phyloP scores from a whole-genome alignment of 2,329 filamentous ascomycete species.

The Juglanconis sp. region DNA sequence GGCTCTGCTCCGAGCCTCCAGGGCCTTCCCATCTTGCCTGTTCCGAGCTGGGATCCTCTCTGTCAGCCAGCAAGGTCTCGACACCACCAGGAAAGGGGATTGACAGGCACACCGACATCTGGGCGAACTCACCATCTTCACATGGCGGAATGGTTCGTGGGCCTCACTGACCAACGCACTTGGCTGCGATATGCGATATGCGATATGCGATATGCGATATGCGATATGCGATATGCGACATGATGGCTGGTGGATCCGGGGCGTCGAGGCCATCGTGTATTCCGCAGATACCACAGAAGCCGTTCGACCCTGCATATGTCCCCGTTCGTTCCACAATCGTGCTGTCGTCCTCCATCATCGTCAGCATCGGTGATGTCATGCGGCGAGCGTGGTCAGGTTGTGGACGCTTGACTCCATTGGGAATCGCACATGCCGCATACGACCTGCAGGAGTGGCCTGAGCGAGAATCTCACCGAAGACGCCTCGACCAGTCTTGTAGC shows the following conservation, averaged over 20 bases:
- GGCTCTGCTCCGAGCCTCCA: slow-evolving; percentile 12
- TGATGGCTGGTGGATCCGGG: background rate
- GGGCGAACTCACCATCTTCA: background rate
- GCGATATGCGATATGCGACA: background rate
- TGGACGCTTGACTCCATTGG: slow-evolving; percentile 12
- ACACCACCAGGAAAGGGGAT: background rate
- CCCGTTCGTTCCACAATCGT: background rate
- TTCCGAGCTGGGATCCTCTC: background rate
- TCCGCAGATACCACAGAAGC: background rate
- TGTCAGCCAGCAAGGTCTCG: background rate
- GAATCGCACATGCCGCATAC: background rate
- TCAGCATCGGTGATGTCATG: slow-evolving; percentile 11
- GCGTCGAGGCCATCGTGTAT: background rate
- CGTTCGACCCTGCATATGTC: background rate
- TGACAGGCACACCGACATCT: background rate
- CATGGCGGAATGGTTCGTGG: background rate
- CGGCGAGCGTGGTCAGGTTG: background rate
- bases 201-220: too few relatives aligned
- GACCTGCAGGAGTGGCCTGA: background rate
- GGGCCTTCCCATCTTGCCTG: background rate
- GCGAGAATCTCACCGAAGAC: background rate
- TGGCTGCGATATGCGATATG: background rate
- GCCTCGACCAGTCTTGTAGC: background rate
- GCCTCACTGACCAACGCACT: too few relatives aligned
- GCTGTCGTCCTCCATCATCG: background rate